These are phyloP conservation scores for Astraeus odoratus DNA, from an alignment of 768 basidiomycete species.

Conservation along the genomic window DNA sequence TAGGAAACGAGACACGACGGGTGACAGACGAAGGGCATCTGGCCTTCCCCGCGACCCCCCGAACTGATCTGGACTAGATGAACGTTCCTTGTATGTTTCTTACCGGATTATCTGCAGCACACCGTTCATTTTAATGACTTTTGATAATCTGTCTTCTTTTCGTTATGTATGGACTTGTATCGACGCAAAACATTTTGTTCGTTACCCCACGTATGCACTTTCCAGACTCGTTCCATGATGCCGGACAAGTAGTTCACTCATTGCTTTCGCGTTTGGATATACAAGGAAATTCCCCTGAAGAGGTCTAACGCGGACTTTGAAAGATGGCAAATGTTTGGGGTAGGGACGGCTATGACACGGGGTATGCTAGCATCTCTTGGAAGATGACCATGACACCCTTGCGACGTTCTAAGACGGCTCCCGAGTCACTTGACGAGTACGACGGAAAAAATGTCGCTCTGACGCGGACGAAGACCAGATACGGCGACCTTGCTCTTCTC, in stretches of 20 bases:
- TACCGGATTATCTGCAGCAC: background rate
- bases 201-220: background rate
- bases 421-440: slow-evolving; percentile 10
- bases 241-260: too few species aligned
- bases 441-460: background rate
- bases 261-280: too few species aligned
- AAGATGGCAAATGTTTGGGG: background rate
- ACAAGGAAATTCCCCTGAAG: too few species aligned
- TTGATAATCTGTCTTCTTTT: background rate
- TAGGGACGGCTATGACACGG: background rate
- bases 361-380: background rate
- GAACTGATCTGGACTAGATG: slow-evolving; percentile 18
- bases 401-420: slow-evolving; percentile 26
- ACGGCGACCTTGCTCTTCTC: too few species aligned
- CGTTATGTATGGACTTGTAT: background rate
- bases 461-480: slow-evolving; percentile 2
- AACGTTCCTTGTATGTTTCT: background rate
- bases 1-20: slow-evolving; percentile 12
- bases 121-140: background rate
- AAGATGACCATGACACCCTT: slow-evolving; percentile 18
- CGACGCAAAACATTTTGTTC: background rate
- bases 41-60: slow-evolving; percentile 34
- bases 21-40: slow-evolving; percentile 27
- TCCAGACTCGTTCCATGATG: too few species aligned
- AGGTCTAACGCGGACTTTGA: slow-evolving; percentile 12